A percentile compares a stretch with the other conserved stretches of the same genome.
Evolutionary conservation across 2,329 filamentous ascomycete species (phyloP).

Genomic region (Colletotrichum musae): DNA sequence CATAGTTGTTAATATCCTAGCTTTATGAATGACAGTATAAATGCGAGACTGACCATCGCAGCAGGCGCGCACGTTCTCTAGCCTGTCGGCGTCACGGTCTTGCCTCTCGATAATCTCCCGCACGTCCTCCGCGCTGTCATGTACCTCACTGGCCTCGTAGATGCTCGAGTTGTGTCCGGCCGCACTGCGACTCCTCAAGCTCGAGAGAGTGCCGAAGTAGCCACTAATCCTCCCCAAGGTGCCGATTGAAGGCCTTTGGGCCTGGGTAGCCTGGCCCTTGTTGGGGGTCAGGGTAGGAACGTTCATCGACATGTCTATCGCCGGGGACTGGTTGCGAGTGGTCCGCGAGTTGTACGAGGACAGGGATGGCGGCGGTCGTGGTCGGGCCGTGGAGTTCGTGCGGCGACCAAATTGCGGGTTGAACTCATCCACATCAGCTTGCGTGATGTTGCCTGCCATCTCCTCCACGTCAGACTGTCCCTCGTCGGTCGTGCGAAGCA

Average conservation of each 20-base stretch:
- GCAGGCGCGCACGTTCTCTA: slow-evolving; percentile 97
- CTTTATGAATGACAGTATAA: not conserved
- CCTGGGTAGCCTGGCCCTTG: slow-evolving; percentile 55
- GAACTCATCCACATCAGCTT: slow-evolving; percentile 82
- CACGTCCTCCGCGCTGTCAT: slow-evolving; percentile 87
- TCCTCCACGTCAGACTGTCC: slow-evolving; percentile 74
- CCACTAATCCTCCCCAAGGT: slow-evolving; percentile 73
- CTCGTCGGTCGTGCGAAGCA: slow-evolving; percentile 81
- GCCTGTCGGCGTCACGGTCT: slow-evolving; percentile 80
- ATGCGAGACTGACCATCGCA: slow-evolving; percentile 85
- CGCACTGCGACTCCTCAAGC: slow-evolving; percentile 66
- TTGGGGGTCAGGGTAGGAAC: slow-evolving; percentile 71
- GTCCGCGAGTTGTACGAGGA: slow-evolving; percentile 86
- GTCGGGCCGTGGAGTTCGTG: slow-evolving; percentile 53
- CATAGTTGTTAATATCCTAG: slow-evolving; percentile 44
- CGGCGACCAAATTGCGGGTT: slow-evolving; percentile 73
- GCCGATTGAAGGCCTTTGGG: slow-evolving; percentile 54
- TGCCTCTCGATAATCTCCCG: slow-evolving; percentile 84
- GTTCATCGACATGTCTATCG: slow-evolving; percentile 62
- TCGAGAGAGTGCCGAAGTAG: slow-evolving; percentile 72
- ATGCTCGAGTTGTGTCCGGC: slow-evolving; percentile 62
- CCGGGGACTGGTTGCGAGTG: slow-evolving; percentile 76
- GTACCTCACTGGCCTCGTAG: slow-evolving; percentile 74
- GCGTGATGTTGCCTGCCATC: slow-evolving; percentile 69
- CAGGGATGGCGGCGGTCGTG: slow-evolving; percentile 74